These are phyloP conservation scores for Lindgomyces ingoldianus DNA, from an alignment of 495 filamentous ascomycete genomes.

Conservation along the genomic window DNA sequence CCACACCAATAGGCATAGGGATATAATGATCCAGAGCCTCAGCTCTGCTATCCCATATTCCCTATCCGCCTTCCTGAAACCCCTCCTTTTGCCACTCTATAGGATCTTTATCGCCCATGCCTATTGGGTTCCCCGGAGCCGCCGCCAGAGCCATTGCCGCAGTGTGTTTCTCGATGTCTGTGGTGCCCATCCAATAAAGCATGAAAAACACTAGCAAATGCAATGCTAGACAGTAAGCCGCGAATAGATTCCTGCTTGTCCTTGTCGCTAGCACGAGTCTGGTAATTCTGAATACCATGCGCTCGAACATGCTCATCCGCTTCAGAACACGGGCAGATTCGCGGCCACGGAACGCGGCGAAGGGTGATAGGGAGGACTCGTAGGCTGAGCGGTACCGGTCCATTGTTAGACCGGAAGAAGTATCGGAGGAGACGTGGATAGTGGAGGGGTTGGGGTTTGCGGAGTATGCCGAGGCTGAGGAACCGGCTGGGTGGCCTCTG, in stretches of 20 bases:
- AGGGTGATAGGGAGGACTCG: slow-evolving; percentile 91
- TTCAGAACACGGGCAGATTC: slow-evolving; percentile 92
- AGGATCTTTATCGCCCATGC: too few species aligned
- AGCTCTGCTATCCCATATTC: too few species aligned
- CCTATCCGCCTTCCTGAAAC: slow-evolving; percentile 44
- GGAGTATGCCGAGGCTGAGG: slow-evolving; percentile 70
- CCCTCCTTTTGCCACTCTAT: slow-evolving; percentile 68
- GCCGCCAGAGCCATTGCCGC: slow-evolving; percentile 39
- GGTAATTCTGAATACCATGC: slow-evolving; percentile 86
- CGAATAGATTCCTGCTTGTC: slow-evolving; percentile 90
- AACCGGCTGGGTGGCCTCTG: slow-evolving; percentile 34
- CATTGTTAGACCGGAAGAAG: slow-evolving; percentile 63
- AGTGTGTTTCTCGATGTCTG: slow-evolving; percentile 49
- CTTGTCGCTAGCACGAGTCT: slow-evolving; percentile 86
- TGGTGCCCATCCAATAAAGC: slow-evolving; percentile 78
- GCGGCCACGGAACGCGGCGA: slow-evolving; percentile 88
- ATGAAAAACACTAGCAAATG: slow-evolving; percentile 84
- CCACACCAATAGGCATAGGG: too few species aligned
- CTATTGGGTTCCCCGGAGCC: slow-evolving; percentile 37
- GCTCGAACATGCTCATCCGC: slow-evolving; percentile 88
- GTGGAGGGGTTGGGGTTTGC: slow-evolving; percentile 73
- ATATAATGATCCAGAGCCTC: too few species aligned
- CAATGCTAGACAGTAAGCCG: slow-evolving; percentile 85
- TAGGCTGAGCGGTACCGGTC: slow-evolving; percentile 93
- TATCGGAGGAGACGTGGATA: slow-evolving; percentile 62